These are phyloP conservation scores for Trichoderma harzianum DNA, from an alignment of 2,329 filamentous ascomycete genomes.

Conservation along the genomic window DNA sequence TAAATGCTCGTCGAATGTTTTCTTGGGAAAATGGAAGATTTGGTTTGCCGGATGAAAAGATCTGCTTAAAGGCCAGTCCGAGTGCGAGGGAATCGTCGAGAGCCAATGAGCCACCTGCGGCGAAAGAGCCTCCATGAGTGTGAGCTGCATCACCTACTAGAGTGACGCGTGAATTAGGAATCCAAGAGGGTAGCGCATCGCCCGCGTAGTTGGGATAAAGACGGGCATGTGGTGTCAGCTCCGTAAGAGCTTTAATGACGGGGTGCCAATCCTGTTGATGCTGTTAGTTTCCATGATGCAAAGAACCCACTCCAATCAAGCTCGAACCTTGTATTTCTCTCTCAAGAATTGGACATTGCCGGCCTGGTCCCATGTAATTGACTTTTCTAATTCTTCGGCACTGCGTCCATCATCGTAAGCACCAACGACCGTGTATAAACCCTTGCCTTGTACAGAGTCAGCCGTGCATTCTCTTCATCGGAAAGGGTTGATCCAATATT, in stretches of 20 bases:
- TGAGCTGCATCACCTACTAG: slow-evolving; percentile 39
- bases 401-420: slow-evolving; percentile 37
- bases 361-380: slow-evolving; percentile 36
- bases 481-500: background rate
- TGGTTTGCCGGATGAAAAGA: background rate
- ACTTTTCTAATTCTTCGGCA: slow-evolving; percentile 28
- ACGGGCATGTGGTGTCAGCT: slow-evolving; percentile 38
- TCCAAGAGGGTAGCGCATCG: slow-evolving; percentile 38
- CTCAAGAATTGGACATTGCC: slow-evolving; percentile 36
- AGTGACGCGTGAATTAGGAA: slow-evolving; percentile 27
- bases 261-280: slow-evolving; percentile 37
- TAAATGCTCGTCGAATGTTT: background rate
- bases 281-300: background rate
- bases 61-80: background rate
- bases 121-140: slow-evolving; percentile 39
- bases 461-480: background rate
- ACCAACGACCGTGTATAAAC: slow-evolving; percentile 42
- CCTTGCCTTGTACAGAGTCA: slow-evolving; percentile 19
- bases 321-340: slow-evolving; percentile 29
- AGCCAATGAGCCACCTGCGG: slow-evolving; percentile 37
- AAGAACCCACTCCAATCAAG: background rate
- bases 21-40: background rate
- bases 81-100: slow-evolving; percentile 33
- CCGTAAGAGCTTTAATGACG: slow-evolving; percentile 35
- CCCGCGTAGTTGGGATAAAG: slow-evolving; percentile 43